Conservation (phyloP, 345 rosid genomes). For the Populus nigra region DNA sequence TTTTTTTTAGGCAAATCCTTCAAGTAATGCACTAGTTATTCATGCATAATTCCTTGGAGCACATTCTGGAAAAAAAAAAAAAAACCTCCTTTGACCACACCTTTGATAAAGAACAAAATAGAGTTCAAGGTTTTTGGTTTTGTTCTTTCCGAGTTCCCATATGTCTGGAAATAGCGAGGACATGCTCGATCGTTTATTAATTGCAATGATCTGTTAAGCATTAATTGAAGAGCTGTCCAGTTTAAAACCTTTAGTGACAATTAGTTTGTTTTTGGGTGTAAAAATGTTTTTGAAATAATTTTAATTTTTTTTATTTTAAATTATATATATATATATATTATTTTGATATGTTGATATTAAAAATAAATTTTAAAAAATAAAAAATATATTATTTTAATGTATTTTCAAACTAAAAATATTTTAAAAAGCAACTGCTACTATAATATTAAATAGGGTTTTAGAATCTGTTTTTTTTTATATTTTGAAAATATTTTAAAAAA, state of each 20-base stretch:
- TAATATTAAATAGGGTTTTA: too few relatives aligned
- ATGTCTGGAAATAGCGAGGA: slow-evolving; percentile 13
- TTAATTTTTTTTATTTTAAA: too few relatives aligned
- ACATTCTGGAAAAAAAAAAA: background rate
- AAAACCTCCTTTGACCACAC: background rate
- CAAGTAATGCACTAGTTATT: background rate
- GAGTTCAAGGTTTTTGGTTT: slow-evolving; percentile 17
- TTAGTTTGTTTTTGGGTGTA: too few relatives aligned
- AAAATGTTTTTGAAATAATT: too few relatives aligned
- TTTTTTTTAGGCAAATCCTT: background rate
- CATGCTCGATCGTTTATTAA: background rate
- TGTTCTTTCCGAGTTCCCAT: slow-evolving; percentile 18
- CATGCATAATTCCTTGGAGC: background rate
- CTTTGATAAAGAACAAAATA: background rate
- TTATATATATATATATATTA: too few relatives aligned
- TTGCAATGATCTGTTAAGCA: too few relatives aligned
- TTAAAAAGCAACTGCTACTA: fast-evolving
- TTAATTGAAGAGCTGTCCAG: background rate
- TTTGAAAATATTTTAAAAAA: too few relatives aligned
- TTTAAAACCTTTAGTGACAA: too few relatives aligned
- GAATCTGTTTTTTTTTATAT: fast-evolving
- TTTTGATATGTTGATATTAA: too few relatives aligned
- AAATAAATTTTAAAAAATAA: too few relatives aligned
- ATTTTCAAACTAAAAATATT: too few relatives aligned
- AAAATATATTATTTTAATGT: too few relatives aligned